Percentiles rank a stretch among this genome's conserved stretches.
phyloP scores from a whole-genome alignment of 768 basidiomycete species.

The Auriscalpium orientale region DNA sequence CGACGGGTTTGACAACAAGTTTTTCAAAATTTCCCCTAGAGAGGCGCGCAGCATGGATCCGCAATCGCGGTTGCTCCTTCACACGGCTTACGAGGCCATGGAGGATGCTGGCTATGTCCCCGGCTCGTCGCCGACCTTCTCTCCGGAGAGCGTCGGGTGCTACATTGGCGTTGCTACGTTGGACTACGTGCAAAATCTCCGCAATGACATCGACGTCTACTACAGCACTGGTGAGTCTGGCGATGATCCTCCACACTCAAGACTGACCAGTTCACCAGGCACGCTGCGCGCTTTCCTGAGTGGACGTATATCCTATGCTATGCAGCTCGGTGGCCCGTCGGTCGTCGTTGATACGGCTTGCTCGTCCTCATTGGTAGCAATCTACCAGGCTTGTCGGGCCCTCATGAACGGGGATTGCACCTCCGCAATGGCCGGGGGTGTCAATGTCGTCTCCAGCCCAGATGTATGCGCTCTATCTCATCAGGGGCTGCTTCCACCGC shows the following conservation, averaged over 20 bases:
- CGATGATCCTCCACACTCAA: background rate
- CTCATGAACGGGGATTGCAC: constrained; percentile 57
- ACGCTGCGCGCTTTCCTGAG: constrained; percentile 61
- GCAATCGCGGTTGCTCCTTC: constrained; percentile 63
- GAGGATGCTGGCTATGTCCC: constrained; percentile 69
- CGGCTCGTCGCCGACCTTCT: constrained; percentile 41
- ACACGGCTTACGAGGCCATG: constrained; percentile 58
- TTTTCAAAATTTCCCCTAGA: constrained; percentile 67
- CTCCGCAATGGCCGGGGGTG: constrained; percentile 67
- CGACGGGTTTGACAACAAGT: constrained; percentile 59
- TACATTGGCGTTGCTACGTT: constrained; percentile 64
- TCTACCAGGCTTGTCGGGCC: constrained; percentile 64
- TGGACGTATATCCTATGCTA: constrained; percentile 63
- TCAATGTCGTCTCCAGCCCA: constrained; percentile 62
- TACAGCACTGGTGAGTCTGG: constrained; percentile 52
- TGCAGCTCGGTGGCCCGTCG: constrained; percentile 64
- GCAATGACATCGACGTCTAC: constrained; percentile 57
- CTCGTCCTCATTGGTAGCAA: constrained; percentile 60
- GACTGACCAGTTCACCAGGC: constrained; percentile 30
- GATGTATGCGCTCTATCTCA: constrained; percentile 39
- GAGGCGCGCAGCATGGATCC: constrained; percentile 75
- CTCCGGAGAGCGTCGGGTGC: constrained; percentile 51
- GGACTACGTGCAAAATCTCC: constrained; percentile 62
- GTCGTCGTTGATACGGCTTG: constrained; percentile 70
- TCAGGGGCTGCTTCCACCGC: background rate